Conservation (phyloP, 805 yeast genomes). For the Yamadazyma endophytica region DNA sequence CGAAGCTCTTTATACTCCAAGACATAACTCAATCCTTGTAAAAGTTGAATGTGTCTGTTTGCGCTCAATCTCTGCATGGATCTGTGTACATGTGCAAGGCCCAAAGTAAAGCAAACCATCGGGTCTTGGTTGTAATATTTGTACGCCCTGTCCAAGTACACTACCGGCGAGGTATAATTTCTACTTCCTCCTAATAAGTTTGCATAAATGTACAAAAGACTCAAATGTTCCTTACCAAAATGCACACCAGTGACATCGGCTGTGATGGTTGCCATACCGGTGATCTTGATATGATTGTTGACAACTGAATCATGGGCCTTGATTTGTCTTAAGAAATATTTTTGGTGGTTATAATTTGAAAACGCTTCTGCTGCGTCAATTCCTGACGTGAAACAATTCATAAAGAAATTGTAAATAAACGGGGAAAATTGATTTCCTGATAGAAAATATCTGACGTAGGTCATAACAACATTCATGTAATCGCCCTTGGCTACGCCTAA, state of each 20-base stretch:
- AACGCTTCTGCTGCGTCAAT: conserved; percentile 53
- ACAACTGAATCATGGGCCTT: conserved; percentile 81
- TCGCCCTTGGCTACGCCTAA: conserved; percentile 50
- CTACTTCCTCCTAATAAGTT: conserved; percentile 75
- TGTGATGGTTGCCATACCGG: conserved; percentile 76
- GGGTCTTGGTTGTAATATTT: conserved; percentile 70
- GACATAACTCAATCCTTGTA: conserved; percentile 81
- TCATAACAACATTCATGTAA: conserved; percentile 44
- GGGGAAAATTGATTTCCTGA: conserved; percentile 74
- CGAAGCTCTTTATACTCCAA: conserved; percentile 65
- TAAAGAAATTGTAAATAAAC: conserved; percentile 59
- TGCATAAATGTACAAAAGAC: conserved; percentile 74
- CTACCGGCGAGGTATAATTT: conserved; percentile 78
- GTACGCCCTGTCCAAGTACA: conserved; percentile 70
- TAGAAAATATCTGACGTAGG: conserved; percentile 58
- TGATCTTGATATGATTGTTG: conserved; percentile 44
- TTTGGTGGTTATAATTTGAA: conserved; percentile 81
- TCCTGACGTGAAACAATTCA: conserved; percentile 65
- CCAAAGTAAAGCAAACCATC: conserved; percentile 68
- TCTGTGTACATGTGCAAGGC: conserved; percentile 79
- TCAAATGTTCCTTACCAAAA: conserved; percentile 50
- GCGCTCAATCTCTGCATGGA: conserved; percentile 87
- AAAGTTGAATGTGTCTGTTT: conserved; percentile 79
- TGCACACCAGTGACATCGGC: conserved; percentile 43
- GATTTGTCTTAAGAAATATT: conserved; percentile 81